These are phyloP conservation scores for Symbiodinium natans DNA, from an alignment of 73 alveolate species.

Conservation along the genomic window DNA sequence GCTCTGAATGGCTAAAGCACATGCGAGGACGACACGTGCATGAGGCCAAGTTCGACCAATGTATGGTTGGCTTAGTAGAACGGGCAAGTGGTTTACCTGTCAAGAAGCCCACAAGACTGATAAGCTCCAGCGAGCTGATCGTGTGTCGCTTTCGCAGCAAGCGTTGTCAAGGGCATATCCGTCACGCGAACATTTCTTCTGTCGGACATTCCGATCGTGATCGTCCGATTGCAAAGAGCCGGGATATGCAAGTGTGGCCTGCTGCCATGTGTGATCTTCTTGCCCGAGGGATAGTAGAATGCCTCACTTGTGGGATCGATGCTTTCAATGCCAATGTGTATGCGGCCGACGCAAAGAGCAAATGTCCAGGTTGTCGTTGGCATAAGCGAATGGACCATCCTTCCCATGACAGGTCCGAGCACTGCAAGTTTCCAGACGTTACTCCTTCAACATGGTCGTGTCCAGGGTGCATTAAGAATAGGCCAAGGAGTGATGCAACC, in stretches of 20 bases:
- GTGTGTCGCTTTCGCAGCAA: background rate
- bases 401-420: background rate
- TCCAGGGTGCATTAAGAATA: background rate
- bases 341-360: background rate
- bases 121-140: background rate
- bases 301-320: too few species aligned
- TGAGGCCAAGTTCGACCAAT: background rate
- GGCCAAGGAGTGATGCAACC: background rate
- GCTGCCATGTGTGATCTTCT: background rate
- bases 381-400: background rate
- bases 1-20: background rate
- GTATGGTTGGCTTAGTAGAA: background rate
- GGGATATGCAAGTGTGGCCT: background rate
- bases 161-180: background rate
- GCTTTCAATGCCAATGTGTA: too few species aligned
- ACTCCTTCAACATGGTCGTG: background rate
- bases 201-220: background rate
- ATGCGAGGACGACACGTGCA: background rate
- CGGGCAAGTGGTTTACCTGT: background rate
- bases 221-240: too few species aligned
- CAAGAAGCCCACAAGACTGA: background rate
- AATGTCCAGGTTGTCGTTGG: conserved; percentile 1
- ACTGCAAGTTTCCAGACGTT: background rate
- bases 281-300: background rate
- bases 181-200: background rate